Percentiles rank a stretch among this genome's conserved stretches.
phyloP scores from a whole-genome alignment of 345 rosid genomes.

The Acer saccharum region DNA sequence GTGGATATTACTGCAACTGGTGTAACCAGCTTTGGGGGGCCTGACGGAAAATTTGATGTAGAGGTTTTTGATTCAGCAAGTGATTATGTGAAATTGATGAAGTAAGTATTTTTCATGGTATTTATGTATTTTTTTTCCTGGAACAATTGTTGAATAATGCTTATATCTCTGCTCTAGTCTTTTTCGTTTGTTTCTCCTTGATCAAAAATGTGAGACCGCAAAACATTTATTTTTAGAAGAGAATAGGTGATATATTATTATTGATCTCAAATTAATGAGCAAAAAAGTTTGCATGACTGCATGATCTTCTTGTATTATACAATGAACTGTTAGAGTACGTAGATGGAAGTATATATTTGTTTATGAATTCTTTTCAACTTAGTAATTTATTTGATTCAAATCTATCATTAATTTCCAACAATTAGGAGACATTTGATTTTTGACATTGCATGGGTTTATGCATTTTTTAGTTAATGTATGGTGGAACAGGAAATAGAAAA shows the following conservation, averaged over 20 bases:
- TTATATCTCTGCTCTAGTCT: background rate
- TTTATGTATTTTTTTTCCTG: background rate
- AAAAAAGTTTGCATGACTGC: background rate
- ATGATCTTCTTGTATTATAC: background rate
- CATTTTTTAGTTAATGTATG: background rate
- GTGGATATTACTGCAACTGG: constrained; percentile 75
- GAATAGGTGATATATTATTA: background rate
- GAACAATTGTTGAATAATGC: constrained; percentile 2
- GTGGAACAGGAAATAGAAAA: background rate
- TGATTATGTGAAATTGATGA: constrained; percentile 90
- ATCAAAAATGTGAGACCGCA: background rate
- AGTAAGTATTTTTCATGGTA: constrained; percentile 51
- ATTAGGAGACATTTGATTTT: background rate
- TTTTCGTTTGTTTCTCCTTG: background rate
- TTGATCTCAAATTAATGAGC: background rate
- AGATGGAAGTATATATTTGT: constrained; percentile 1
- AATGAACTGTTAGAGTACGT: background rate
- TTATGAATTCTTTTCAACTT: background rate
- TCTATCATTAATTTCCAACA: background rate
- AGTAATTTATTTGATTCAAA: background rate
- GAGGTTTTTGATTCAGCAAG: constrained; percentile 94
- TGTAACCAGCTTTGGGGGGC: constrained; percentile 70
- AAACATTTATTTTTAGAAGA: background rate
- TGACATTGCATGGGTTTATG: background rate
- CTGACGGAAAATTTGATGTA: constrained; percentile 88